Base-by-base conservation (phyloP, 108 stramenopile species). In the Pseudonitzschia pungens region DNA sequence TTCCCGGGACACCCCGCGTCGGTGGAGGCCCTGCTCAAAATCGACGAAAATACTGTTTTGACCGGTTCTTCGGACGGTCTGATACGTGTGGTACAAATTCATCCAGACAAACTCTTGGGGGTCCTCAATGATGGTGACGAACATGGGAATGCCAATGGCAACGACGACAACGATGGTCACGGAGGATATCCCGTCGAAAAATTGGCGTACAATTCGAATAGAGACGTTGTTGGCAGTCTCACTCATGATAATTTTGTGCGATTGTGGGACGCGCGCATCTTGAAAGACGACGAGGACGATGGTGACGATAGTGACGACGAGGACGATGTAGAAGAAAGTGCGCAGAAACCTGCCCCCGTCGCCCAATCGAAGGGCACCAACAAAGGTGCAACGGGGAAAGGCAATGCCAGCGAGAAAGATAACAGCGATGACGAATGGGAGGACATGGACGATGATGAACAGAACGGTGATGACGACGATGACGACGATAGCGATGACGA, bases 21-120 rank as follows among this genome's bases (percentile, higher is more conserved):
- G 8, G 84, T 99, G 26, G 96, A 98, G 67, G 86, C 92, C 18
- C 64, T 99, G 41, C 69, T 97, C 7, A 96, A 94, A 71, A 77
- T 97, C 36, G 99, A 99, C 71, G 97, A 98, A 75, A 92, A 94
- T 60, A 98, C 97, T 10, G 68, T 99, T 10, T 68, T 98, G 64
- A 96, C 99, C 6, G 99, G 99, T 20, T 90, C 91, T 12, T 90
- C 92, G 33, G 97, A 98, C 75, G 99, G 99, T 3, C 71, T 96
- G 26, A 85, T 99, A 20, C 87, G 98, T 44, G 93, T 97, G 32
- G 94, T 97, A 41, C 84, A 88, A 65, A 69, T 99, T 11, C 83
- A 88, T 60, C 98, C 98, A 18, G 90, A 98, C 76, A 86, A 89
- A 63, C 75, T 99, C 7, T 73, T 99, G 77, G 96, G 97, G 26